A percentile compares a stretch with the other conserved stretches of the same genome.
These are phyloP conservation scores for Alternaria longipes DNA, from an alignment of 2,329 filamentous ascomycete genomes.

Conservation along the genomic window DNA sequence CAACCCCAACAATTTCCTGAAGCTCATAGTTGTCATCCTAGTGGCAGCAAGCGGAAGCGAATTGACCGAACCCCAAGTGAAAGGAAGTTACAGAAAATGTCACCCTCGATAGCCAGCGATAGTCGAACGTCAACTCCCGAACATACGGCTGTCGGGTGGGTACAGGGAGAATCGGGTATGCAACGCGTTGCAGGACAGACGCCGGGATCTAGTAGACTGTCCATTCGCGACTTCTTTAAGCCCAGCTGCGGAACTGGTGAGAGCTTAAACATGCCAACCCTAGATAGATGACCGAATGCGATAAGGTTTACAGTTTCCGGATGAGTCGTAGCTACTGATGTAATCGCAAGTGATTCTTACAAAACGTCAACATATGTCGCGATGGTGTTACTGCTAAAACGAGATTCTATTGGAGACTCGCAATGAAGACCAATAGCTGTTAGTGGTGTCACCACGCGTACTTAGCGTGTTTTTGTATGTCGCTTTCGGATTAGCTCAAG, in stretches of 20 bases:
- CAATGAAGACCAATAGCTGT: neutral
- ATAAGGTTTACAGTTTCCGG: neutral
- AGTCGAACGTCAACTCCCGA: neutral
- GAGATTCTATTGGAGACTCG: neutral
- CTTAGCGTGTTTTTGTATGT: neutral
- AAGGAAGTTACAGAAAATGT: neutral
- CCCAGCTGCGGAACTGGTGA: neutral
- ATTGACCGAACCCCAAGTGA: neutral
- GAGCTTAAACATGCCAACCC: neutral
- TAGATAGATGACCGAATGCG: neutral
- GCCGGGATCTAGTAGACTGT: neutral
- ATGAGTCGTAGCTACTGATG: neutral
- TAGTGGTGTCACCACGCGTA: neutral
- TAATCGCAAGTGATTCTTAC: too few species aligned
- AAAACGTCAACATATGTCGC: neutral
- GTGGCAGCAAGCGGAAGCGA: neutral
- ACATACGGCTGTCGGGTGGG: neutral
- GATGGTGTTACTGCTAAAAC: neutral
- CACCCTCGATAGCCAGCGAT: too few species aligned
- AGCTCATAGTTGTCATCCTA: neutral
- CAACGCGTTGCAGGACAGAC: neutral
- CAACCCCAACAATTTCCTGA: neutral
- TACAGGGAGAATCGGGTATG: neutral
- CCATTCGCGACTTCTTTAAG: neutral
- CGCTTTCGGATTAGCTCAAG: neutral